Conservation (phyloP, 306 rosid species). For the Trichosanthes cucumerina region DNA sequence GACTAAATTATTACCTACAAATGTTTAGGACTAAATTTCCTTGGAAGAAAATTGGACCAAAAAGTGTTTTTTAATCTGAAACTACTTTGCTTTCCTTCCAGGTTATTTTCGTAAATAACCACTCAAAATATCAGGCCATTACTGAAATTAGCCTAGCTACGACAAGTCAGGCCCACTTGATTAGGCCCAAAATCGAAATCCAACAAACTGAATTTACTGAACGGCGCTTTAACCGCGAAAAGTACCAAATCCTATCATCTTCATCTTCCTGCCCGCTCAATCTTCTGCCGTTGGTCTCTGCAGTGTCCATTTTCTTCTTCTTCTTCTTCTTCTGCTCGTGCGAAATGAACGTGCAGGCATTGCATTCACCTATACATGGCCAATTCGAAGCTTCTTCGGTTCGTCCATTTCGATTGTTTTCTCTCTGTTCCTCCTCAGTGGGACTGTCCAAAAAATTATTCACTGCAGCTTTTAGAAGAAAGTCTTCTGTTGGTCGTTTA, state of each 20-base stretch:
- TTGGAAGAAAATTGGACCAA: too few relatives aligned
- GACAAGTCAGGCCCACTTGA: background rate
- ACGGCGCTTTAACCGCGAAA: background rate
- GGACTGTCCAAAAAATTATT: conserved; percentile 21
- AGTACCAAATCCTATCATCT: conserved; percentile 6
- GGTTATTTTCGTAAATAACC: background rate
- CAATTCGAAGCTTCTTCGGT: conserved; percentile 18
- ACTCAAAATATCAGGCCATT: background rate
- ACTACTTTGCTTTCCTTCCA: background rate
- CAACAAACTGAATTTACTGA: background rate
- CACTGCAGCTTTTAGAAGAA: conserved; percentile 2
- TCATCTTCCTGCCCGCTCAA: background rate
- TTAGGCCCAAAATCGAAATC: background rate
- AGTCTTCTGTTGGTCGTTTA: conserved; percentile 17
- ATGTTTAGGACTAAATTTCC: too few relatives aligned
- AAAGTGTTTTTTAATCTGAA: too few relatives aligned
- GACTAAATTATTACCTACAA: too few relatives aligned
- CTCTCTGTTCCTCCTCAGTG: conserved; percentile 17
- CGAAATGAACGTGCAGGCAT: conserved; percentile 32
- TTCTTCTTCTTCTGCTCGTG: conserved; percentile 14
- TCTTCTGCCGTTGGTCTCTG: background rate
- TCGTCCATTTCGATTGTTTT: conserved; percentile 8
- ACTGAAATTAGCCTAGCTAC: background rate
- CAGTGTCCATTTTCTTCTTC: background rate
- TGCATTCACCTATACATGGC: conserved; percentile 14